Conservation (phyloP, 2,329 filamentous ascomycete species). For the Bimuria novae-zelandiae region DNA sequence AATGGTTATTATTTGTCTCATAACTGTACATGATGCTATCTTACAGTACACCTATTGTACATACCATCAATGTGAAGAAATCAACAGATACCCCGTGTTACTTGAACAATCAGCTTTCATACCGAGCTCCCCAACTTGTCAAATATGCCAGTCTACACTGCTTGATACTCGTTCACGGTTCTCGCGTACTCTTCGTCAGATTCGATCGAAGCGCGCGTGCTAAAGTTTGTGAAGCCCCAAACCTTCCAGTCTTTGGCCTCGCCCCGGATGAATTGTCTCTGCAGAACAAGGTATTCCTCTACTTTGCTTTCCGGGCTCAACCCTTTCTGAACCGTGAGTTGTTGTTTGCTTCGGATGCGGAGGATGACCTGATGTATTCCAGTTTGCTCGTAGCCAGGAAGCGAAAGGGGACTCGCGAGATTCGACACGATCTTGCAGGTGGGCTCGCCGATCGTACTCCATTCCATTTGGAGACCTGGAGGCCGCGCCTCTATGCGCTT, state of each 20-base stretch:
- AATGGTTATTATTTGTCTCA: background rate
- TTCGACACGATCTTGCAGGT: constrained; percentile 59
- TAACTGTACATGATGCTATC: constrained; percentile 2
- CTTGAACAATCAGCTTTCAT: background rate
- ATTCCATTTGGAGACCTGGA: constrained; percentile 54
- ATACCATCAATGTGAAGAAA: background rate
- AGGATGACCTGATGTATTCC: constrained; percentile 34
- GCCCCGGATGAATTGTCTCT: constrained; percentile 54
- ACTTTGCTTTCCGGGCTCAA: constrained; percentile 45
- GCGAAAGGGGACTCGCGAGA: constrained; percentile 56
- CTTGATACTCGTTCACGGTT: constrained; percentile 23
- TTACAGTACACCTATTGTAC: constrained; percentile 8
- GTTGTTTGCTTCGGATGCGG: constrained; percentile 30
- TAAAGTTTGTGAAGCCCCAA: constrained; percentile 66
- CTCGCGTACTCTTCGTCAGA: constrained; percentile 30
- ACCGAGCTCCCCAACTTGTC: no score
- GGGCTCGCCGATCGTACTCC: constrained; percentile 25
- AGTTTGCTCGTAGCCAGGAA: constrained; percentile 34
- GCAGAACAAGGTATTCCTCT: constrained; percentile 68
- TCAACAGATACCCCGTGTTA: background rate
- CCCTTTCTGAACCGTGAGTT: constrained; percentile 13
- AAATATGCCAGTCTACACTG: no score
- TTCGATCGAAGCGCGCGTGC: constrained; percentile 35
- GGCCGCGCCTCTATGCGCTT: constrained; percentile 60
- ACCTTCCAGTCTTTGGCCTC: constrained; percentile 62